phyloP scores from a whole-genome alignment of 208 protist species.

The Leishmania tropica region DNA sequence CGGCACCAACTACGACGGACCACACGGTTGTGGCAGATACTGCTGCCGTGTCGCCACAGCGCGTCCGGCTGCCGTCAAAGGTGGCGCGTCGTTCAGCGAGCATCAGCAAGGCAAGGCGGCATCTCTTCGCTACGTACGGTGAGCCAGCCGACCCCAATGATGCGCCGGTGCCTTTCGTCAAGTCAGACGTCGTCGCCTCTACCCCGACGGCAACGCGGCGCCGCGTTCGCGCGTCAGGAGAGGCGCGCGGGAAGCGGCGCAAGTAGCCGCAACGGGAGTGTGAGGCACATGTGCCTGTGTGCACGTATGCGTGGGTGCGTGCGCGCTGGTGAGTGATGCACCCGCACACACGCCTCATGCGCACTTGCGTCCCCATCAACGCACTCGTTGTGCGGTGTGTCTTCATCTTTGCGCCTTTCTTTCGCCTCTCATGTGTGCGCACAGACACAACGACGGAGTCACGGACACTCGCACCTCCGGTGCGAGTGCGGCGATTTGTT shows the following conservation, averaged over 20 bases:
- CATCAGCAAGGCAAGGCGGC: background rate
- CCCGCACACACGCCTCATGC: background rate
- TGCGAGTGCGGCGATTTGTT: background rate
- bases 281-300: background rate
- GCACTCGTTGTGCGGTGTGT: background rate
- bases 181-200: background rate
- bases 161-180: background rate
- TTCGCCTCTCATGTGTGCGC: background rate
- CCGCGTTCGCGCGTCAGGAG: background rate
- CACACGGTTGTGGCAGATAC: background rate
- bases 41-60: background rate
- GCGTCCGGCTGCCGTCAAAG: background rate
- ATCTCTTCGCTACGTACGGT: background rate
- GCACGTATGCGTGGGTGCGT: background rate
- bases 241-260: background rate
- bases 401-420: background rate
- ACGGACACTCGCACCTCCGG: background rate
- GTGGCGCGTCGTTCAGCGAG: background rate
- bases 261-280: background rate
- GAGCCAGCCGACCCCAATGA: background rate
- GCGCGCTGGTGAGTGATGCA: background rate
- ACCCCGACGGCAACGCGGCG: background rate
- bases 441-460: background rate
- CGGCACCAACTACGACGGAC: background rate
- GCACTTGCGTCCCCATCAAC: background rate